A percentile compares a stretch with the other conserved stretches of the same genome.
Evolutionary conservation across 192 early-diverging fungal species (phyloP).

Genomic region (Coemansia sp.): DNA sequence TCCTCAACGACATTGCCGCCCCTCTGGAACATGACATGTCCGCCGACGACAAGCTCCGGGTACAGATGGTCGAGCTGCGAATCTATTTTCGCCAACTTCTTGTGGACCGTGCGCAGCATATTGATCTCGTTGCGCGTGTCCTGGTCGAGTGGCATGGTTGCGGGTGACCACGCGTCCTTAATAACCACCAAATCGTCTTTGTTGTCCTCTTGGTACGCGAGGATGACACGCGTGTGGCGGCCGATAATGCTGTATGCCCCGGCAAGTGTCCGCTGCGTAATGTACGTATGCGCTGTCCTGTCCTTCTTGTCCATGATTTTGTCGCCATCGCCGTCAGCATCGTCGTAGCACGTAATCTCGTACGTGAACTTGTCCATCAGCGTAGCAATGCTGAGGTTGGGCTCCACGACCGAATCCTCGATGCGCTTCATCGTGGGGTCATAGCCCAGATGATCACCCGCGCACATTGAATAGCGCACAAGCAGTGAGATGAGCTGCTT

Average conservation of each 20-base stretch:
- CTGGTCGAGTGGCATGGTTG: neutral
- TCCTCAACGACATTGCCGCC: neutral
- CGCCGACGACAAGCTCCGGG: conserved; percentile 1
- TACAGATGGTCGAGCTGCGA: conserved; percentile 2
- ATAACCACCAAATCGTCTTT: neutral
- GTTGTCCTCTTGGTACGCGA: no score
- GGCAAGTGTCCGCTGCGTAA: neutral
- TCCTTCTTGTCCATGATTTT: no score
- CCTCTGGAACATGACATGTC: neutral
- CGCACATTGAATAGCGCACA: conserved; percentile 9
- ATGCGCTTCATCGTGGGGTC: conserved; percentile 3
- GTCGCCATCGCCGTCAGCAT: neutral
- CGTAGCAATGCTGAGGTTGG: neutral
- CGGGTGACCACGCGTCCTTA: conserved; percentile 17
- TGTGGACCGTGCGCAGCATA: neutral
- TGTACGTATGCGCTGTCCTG: neutral
- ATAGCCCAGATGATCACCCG: neutral
- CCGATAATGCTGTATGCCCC: conserved; percentile 6
- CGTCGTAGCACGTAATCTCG: neutral
- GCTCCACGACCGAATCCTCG: no score
- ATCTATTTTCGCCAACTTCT: neutral
- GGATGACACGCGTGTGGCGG: conserved; percentile 13
- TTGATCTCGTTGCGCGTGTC: neutral
- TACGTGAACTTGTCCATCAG: neutral
- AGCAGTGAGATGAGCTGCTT: conserved; percentile 3